These are phyloP conservation scores for Neofusicoccum umdonicola DNA, from an alignment of 2,329 filamentous ascomycete genomes.

Conservation along the genomic window DNA sequence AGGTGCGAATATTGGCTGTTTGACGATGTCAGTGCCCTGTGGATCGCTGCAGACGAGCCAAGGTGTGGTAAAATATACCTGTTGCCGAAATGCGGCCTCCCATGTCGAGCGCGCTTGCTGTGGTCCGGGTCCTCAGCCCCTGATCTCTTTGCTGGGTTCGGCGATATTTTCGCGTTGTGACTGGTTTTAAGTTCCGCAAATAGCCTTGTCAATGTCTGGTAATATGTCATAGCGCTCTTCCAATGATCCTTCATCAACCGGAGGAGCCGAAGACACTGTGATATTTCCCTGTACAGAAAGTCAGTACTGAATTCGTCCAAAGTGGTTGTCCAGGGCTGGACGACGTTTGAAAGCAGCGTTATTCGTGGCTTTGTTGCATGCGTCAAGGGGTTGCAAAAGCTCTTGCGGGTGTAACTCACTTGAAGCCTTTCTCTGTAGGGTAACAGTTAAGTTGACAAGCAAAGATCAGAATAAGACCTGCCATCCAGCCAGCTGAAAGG, in stretches of 20 bases:
- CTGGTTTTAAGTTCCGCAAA: slow-evolving; percentile 5
- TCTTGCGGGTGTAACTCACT: not conserved
- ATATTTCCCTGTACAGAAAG: not conserved
- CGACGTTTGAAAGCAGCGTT: no score
- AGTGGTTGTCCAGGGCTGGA: not conserved
- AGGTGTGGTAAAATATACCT: not conserved
- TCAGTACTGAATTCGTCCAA: not conserved
- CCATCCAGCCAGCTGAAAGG: slow-evolving; percentile 16
- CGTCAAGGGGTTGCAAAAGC: no score
- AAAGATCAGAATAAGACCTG: slow-evolving; percentile 14
- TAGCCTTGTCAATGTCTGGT: slow-evolving; percentile 6
- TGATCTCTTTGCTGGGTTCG: not conserved
- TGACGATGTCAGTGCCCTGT: not conserved
- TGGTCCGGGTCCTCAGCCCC: not conserved
- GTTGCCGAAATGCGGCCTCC: not conserved
- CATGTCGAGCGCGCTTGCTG: not conserved
- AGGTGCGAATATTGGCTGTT: not conserved
- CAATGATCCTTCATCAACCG: slow-evolving; percentile 16
- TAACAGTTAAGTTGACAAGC: slow-evolving; percentile 12
- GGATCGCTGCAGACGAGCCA: not conserved
- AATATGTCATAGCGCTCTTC: slow-evolving; percentile 16
- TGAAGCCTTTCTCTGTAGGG: slow-evolving; percentile 1
- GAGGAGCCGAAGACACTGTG: not conserved
- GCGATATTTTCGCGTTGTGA: not conserved
- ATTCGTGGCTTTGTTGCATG: no score